Evolutionary conservation across 202 grass and related monocot species (phyloP).

Genomic region (Elaeis oleifera): DNA sequence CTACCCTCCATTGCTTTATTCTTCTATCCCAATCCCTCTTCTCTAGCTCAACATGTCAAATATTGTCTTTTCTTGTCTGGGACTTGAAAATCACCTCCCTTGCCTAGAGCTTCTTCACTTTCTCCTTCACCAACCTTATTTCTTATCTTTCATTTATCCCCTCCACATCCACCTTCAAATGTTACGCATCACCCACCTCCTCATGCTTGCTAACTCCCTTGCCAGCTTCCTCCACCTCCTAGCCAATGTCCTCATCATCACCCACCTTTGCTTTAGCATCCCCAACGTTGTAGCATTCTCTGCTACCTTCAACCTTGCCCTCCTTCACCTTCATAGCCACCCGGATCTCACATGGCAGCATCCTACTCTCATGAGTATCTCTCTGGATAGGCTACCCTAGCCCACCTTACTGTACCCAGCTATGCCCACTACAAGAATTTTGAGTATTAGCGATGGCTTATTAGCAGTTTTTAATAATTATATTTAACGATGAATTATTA

Average conservation of each 20-base stretch:
- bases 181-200: background rate
- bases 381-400: constrained; percentile 7
- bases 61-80: constrained; percentile 6
- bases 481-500: too few relatives aligned
- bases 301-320: constrained; percentile 3
- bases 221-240: constrained; percentile 11
- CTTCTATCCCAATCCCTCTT: constrained; percentile 6
- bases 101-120: constrained; percentile 8
- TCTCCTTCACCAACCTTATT: constrained; percentile 10
- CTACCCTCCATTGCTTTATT: constrained; percentile 10
- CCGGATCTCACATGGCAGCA: too few relatives aligned
- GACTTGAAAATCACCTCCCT: constrained; percentile 7
- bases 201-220: background rate
- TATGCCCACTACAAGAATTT: too few relatives aligned
- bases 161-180: constrained; percentile 3
- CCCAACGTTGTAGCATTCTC: background rate
- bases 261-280: background rate
- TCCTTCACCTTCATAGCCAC: background rate
- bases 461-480: too few relatives aligned
- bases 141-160: constrained; percentile 10
- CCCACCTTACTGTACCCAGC: constrained; percentile 5
- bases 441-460: too few relatives aligned
- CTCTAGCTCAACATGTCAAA: constrained; percentile 7
- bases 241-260: constrained; percentile 10
- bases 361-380: background rate